Evolutionary conservation across 129 eudicot genomes (phyloP).

Genomic region (Helianthus tuberosus): DNA sequence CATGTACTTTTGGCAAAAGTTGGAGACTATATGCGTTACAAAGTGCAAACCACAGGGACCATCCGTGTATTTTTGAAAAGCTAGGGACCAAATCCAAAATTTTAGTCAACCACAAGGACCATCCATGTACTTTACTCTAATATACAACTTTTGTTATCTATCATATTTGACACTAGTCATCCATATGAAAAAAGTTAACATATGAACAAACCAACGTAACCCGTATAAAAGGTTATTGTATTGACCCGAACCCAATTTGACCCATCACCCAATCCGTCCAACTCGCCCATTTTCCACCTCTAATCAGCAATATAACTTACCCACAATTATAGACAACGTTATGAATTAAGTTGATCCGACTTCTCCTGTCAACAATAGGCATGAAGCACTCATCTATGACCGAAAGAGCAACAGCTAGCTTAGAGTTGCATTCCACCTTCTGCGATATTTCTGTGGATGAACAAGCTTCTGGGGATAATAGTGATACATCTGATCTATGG

Average conservation of each 20-base stretch:
- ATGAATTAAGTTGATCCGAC: constrained; percentile 84
- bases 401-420: constrained; percentile 87
- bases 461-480: constrained; percentile 47
- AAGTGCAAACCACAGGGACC: too few species aligned
- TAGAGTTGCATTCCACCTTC: constrained; percentile 93
- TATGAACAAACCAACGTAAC: not conserved
- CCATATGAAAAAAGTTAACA: not conserved
- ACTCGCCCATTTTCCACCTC: constrained; percentile 1
- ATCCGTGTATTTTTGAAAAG: too few species aligned
- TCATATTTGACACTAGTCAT: constrained; percentile 8
- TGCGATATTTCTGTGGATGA: constrained; percentile 56
- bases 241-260: not conserved
- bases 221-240: not conserved
- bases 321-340: constrained; percentile 88
- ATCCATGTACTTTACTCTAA: not conserved
- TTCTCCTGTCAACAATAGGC: constrained; percentile 87
- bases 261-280: not conserved
- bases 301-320: constrained; percentile 50
- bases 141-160: not conserved
- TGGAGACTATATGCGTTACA: too few species aligned
- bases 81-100: too few species aligned
- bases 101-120: too few species aligned
- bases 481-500: constrained; percentile 57
- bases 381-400: constrained; percentile 93
- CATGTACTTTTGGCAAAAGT: too few species aligned